phyloP scores from a whole-genome alignment of 2,329 filamentous ascomycete species.

The Alternaria dauci region DNA sequence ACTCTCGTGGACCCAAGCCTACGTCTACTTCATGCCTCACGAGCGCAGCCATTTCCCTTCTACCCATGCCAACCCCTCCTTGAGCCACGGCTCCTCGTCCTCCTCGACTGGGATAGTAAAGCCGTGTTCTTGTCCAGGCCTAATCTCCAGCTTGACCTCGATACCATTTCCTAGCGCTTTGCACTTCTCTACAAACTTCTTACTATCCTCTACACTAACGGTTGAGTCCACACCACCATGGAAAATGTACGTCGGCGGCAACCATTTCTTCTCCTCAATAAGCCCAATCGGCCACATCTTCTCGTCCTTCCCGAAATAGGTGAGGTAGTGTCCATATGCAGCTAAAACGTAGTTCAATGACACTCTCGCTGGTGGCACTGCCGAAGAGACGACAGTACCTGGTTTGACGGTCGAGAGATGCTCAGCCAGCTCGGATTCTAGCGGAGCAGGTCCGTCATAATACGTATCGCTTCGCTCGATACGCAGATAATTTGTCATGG shows the following conservation, averaged over 20 bases:
- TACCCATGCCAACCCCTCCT: constrained; percentile 37
- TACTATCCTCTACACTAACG: constrained; percentile 38
- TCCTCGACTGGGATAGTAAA: constrained; percentile 40
- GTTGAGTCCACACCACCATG: constrained; percentile 42
- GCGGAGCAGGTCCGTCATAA: constrained; percentile 17
- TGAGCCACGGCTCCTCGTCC: constrained; percentile 42
- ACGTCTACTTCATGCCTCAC: background rate
- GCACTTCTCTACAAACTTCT: constrained; percentile 37
- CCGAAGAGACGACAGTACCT: constrained; percentile 29
- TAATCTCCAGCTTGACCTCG: constrained; percentile 31
- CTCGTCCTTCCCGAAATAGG: constrained; percentile 39
- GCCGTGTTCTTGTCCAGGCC: constrained; percentile 40
- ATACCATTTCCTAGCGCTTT: constrained; percentile 18
- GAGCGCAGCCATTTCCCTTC: constrained; percentile 35
- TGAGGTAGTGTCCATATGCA: constrained; percentile 30
- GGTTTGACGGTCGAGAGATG: constrained; percentile 30
- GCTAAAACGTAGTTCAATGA: constrained; percentile 28
- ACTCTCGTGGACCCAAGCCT: background rate
- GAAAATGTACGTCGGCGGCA: constrained; percentile 43
- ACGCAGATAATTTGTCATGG: constrained; percentile 37
- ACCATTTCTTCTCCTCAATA: constrained; percentile 31
- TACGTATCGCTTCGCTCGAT: background rate
- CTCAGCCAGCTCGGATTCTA: constrained; percentile 28
- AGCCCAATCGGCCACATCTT: constrained; percentile 38
- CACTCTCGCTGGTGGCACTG: constrained; percentile 28